Base-by-base conservation (phyloP, 2,329 filamentous ascomycete genomes). In the Colletotrichum musae region DNA sequence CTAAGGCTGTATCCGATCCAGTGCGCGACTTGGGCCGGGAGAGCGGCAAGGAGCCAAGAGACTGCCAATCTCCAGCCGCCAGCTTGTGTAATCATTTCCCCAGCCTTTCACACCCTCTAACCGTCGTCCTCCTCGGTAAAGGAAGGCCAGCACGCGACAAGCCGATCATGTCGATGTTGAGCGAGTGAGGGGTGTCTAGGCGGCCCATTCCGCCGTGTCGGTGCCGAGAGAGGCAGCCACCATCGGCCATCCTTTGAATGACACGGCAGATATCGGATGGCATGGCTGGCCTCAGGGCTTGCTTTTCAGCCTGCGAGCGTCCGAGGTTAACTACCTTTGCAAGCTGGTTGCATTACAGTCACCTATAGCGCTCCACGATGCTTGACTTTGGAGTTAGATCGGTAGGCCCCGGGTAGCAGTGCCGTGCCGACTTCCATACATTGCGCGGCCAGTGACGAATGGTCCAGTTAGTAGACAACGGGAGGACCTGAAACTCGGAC, bases 361-460 rank as follows among this genome's bases (percentile, higher is more conserved):
- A 5, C 39, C 18, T 6, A 13, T 50, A 24, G 47, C 47, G 12
- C 18, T 50, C 7, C n/a, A 18, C 18, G 13, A 13, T 21, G 39
- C n/a, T 47, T 32, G 50, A 24, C 32, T 12, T 24, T 7, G n/a
- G 48, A 24, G 21, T 24, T 24, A 24, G 21, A 24, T 24, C 21
- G 21, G 21, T 47, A 62, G 59, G 32, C 10, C 32, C 32, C 32
- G 32, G 32, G 32, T 36, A 36, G 10, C 32, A 36, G 32, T 36
- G 32, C 59, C 39, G 50, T 62, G 59, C 59, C 59, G 59, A 62
- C 24, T 53, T 62, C 59, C 59, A 32, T 54, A 28, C 18, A 54
- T 45, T 57, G 57, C 66, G 66, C 62, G 62, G 62, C 65, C 56
- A 52, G 26, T 61, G 56, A 69, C 66, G 66, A 69, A 28, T 60